phyloP scores from a whole-genome alignment of 169 alveolate genomes.

The Perkinsus olseni region DNA sequence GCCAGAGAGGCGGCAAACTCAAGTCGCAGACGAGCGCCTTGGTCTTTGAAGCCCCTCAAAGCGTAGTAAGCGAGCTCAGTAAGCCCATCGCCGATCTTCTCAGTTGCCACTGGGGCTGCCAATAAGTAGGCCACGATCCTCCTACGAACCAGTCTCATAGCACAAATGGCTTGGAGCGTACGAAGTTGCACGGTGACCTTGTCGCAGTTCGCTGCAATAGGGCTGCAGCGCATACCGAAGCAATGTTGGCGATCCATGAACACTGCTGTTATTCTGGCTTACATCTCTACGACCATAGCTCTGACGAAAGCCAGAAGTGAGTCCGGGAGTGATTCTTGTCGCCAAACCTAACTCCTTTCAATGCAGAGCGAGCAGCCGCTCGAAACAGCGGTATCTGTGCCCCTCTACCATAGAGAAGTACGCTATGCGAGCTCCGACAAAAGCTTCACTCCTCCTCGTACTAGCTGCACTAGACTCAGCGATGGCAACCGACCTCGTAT shows the following conservation, averaged over 20 bases:
- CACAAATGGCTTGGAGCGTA: background rate
- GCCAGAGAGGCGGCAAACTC: too few species aligned
- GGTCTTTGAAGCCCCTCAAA: too few species aligned
- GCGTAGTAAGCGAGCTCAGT: too few species aligned
- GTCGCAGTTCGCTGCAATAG: background rate
- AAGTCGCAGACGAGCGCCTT: too few species aligned
- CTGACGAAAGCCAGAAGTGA: background rate
- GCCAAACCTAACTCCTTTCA: background rate
- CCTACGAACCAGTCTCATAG: background rate
- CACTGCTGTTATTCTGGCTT: background rate
- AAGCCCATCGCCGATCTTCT: background rate
- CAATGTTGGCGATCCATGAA: background rate
- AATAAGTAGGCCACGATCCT: background rate
- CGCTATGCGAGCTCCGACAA: background rate
- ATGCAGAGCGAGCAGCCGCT: background rate
- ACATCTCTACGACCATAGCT: background rate
- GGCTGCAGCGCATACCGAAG: background rate
- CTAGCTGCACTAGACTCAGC: background rate
- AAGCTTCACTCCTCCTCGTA: background rate
- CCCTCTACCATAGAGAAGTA: background rate
- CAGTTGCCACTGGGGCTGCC: background rate
- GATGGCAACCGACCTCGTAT: background rate
- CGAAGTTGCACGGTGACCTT: background rate
- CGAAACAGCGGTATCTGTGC: background rate
- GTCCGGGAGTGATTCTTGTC: too few species aligned